Evolutionary conservation across 352 stramenopile species (phyloP).

Genomic region (Globisporangium iwayamae): DNA sequence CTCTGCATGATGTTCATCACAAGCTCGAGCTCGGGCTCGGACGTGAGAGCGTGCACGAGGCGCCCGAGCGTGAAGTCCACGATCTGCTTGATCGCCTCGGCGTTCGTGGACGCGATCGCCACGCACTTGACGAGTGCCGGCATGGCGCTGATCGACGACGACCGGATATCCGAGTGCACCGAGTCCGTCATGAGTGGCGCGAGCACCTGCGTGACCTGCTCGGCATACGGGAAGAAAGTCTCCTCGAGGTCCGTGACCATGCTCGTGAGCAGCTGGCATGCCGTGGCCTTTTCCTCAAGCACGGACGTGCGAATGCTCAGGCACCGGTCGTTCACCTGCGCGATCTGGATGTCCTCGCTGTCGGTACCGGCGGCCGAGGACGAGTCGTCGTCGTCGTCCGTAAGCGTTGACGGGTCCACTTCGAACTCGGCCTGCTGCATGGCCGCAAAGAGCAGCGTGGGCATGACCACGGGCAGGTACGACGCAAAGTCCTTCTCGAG

Average conservation of each 20-base stretch:
- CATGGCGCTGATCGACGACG: slow-evolving; percentile 79
- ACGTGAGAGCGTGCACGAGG: slow-evolving; percentile 71
- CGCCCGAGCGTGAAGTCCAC: slow-evolving; percentile 79
- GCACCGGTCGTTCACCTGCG: slow-evolving; percentile 80
- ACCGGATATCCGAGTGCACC: slow-evolving; percentile 81
- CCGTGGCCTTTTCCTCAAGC: slow-evolving; percentile 81
- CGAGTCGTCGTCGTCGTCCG: slow-evolving; percentile 61
- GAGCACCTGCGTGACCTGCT: slow-evolving; percentile 82
- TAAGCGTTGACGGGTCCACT: slow-evolving; percentile 54
- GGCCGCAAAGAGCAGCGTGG: slow-evolving; percentile 70
- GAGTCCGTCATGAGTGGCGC: slow-evolving; percentile 79
- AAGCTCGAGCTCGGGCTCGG: slow-evolving; percentile 80
- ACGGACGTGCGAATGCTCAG: slow-evolving; percentile 81
- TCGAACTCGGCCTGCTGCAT: slow-evolving; percentile 84
- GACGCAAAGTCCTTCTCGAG: slow-evolving; percentile 75
- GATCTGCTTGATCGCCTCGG: slow-evolving; percentile 77
- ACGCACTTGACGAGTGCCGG: slow-evolving; percentile 74
- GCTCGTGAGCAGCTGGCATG: slow-evolving; percentile 70
- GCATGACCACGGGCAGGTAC: slow-evolving; percentile 81
- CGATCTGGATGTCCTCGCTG: slow-evolving; percentile 78
- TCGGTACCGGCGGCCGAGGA: slow-evolving; percentile 23
- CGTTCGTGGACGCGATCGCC: slow-evolving; percentile 39
- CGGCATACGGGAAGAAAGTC: slow-evolving; percentile 82
- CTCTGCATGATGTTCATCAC: slow-evolving; percentile 85
- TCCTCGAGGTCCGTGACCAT: slow-evolving; percentile 81